phyloP scores from a whole-genome alignment of 768 basidiomycete genomes.

The Sporobolomyces roseus region DNA sequence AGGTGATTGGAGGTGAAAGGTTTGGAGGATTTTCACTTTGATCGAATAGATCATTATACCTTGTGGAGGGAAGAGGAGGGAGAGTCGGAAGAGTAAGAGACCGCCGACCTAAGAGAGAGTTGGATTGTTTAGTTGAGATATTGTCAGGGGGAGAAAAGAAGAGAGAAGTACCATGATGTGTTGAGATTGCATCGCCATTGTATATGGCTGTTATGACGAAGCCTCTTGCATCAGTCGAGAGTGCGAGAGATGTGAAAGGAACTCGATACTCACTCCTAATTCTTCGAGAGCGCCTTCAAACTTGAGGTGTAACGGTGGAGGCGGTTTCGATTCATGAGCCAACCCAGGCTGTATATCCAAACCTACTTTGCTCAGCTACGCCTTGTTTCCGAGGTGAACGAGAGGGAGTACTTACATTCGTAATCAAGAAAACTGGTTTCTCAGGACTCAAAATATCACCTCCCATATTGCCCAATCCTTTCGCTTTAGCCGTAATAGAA shows the following conservation, averaged over 20 bases:
- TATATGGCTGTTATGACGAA: slow-evolving; percentile 34
- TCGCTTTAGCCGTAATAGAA: slow-evolving; percentile 38
- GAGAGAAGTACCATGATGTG: slow-evolving; percentile 34
- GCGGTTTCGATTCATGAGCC: slow-evolving; percentile 26
- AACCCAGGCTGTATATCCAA: slow-evolving; percentile 17
- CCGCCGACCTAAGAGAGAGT: slow-evolving; percentile 29
- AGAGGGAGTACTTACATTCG: slow-evolving; percentile 15
- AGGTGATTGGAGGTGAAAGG: slow-evolving; percentile 29
- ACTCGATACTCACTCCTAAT: slow-evolving; percentile 21
- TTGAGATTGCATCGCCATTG: slow-evolving; percentile 28
- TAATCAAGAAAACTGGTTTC: slow-evolving; percentile 32
- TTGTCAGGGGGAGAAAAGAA: neutral
- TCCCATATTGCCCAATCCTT: slow-evolving; percentile 21
- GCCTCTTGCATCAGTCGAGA: no score
- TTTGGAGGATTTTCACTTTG: slow-evolving; percentile 41
- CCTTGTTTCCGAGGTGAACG: neutral
- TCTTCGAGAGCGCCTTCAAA: slow-evolving; percentile 35
- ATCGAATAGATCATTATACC: slow-evolving; percentile 37
- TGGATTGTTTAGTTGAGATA: neutral
- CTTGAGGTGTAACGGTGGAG: slow-evolving; percentile 36
- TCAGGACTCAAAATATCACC: slow-evolving; percentile 25
- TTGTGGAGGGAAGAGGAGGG: slow-evolving; percentile 35
- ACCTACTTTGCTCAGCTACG: neutral
- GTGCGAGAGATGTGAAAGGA: neutral
- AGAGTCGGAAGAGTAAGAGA: slow-evolving; percentile 37